phyloP scores from a whole-genome alignment of 371 early-diverging fungal genomes.

The Mucor lusitanicus region DNA sequence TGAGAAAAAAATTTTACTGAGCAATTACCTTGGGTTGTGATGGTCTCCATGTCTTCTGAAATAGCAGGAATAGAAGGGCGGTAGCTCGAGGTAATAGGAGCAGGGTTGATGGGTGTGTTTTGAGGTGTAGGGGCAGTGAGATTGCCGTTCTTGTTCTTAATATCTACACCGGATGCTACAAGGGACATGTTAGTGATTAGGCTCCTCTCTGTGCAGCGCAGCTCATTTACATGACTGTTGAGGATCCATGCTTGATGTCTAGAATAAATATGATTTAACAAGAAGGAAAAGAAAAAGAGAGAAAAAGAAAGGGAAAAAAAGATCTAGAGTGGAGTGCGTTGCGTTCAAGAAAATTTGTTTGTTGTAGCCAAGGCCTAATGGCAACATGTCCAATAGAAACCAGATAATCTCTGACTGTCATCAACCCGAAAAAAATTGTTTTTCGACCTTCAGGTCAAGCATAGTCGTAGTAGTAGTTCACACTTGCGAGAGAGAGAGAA shows the following conservation, averaged over 20 bases:
- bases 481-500: no score
- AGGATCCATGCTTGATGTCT: conserved; percentile 4
- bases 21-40: conserved; percentile 26
- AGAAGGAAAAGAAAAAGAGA: background rate
- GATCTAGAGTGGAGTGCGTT: no score
- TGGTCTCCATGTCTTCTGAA: conserved; percentile 54
- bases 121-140: conserved; percentile 71
- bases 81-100: conserved; percentile 61
- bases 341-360: background rate
- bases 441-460: no score
- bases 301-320: background rate
- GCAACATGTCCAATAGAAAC: background rate
- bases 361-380: background rate
- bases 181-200: background rate
- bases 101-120: conserved; percentile 72
- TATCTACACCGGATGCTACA: conserved; percentile 30
- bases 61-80: conserved; percentile 47
- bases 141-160: conserved; percentile 48
- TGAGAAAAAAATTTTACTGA: background rate
- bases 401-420: background rate
- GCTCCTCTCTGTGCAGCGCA: background rate
- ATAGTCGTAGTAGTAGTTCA: no score
- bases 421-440: background rate
- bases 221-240: conserved; percentile 16
- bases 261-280: background rate